phyloP scores from a whole-genome alignment of 768 basidiomycete species.

The Nidularia pulvinata region DNA sequence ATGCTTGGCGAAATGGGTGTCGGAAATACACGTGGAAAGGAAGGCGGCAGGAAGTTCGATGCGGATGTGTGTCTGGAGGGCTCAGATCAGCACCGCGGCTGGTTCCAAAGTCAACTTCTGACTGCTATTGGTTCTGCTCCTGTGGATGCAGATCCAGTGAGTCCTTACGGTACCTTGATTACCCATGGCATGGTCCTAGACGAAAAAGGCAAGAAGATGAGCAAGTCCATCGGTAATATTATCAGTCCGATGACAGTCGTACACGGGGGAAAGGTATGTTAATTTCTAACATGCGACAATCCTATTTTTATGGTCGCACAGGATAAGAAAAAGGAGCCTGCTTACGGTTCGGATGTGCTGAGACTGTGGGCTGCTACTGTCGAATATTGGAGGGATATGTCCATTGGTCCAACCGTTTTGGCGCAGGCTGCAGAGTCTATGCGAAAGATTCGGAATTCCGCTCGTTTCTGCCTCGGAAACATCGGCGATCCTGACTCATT shows the following conservation, averaged over 20 bases:
- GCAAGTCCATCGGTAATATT: constrained; percentile 95
- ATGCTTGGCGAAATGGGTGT: constrained; percentile 51
- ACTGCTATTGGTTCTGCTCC: constrained; percentile 66
- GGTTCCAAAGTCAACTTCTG: constrained; percentile 96
- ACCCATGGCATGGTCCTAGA: constrained; percentile 99
- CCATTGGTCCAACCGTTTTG: constrained; percentile 79
- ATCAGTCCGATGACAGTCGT: constrained; percentile 83
- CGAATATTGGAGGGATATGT: constrained; percentile 88
- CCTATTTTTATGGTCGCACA: constrained; percentile 19
- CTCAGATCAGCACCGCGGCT: constrained; percentile 96
- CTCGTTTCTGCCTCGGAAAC: constrained; percentile 86
- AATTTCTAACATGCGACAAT: background rate
- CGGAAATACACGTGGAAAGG: constrained; percentile 15
- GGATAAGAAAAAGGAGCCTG: constrained; percentile 72
- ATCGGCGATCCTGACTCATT: constrained; percentile 39
- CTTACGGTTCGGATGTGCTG: constrained; percentile 84
- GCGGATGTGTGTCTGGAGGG: constrained; percentile 95
- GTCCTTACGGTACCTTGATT: constrained; percentile 77
- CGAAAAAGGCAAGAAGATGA: constrained; percentile 92
- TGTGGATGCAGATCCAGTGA: constrained; percentile 25
- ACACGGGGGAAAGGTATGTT: constrained; percentile 69
- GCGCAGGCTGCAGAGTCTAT: constrained; percentile 73
- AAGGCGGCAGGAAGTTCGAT: constrained; percentile 29
- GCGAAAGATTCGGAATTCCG: constrained; percentile 85
- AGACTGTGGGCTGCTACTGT: constrained; percentile 92